Conservation (phyloP, 1,139 yeast genomes). For the Sugiyamaella xylanicola region DNA sequence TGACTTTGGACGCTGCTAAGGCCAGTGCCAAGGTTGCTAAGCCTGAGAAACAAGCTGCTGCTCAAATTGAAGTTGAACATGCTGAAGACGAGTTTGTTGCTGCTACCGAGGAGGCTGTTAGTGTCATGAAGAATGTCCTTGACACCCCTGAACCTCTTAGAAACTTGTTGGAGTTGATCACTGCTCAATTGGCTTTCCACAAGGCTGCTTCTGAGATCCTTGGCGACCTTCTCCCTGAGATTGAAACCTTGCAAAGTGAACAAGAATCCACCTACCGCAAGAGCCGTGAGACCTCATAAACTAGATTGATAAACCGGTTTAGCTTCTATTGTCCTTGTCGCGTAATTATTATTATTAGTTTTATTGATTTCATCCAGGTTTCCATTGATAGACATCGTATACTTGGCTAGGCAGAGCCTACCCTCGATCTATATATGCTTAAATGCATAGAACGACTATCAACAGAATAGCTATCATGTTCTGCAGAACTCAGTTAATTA, state of each 20-base stretch:
- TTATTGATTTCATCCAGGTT: slow-evolving; percentile 56
- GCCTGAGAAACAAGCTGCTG: slow-evolving; percentile 74
- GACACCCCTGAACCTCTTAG: slow-evolving; percentile 72
- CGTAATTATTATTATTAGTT: slow-evolving; percentile 54
- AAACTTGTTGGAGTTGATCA: slow-evolving; percentile 67
- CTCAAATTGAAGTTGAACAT: slow-evolving; percentile 76
- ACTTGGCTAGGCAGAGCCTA: no score
- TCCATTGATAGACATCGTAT: background rate
- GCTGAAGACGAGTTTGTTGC: slow-evolving; percentile 91
- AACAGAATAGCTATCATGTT: no score
- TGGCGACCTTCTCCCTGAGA: slow-evolving; percentile 64
- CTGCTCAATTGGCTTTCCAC: slow-evolving; percentile 83
- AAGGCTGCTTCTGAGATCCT: slow-evolving; percentile 73
- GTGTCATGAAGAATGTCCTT: slow-evolving; percentile 79
- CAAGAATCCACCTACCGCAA: slow-evolving; percentile 47
- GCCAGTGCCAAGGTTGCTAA: slow-evolving; percentile 65
- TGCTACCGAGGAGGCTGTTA: slow-evolving; percentile 86
- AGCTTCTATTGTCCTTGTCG: slow-evolving; percentile 44
- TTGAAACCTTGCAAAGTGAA: slow-evolving; percentile 63
- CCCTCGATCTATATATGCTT: no score
- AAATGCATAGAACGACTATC: no score
- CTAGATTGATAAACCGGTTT: slow-evolving; percentile 37
- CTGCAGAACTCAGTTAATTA: no score
- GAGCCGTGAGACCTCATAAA: slow-evolving; percentile 36
- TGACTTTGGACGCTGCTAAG: slow-evolving; percentile 80